Evolutionary conservation across 768 basidiomycete genomes (phyloP), one percentile per base, ranked within the genome.

Genomic region (Trametes cubensis): DNA sequence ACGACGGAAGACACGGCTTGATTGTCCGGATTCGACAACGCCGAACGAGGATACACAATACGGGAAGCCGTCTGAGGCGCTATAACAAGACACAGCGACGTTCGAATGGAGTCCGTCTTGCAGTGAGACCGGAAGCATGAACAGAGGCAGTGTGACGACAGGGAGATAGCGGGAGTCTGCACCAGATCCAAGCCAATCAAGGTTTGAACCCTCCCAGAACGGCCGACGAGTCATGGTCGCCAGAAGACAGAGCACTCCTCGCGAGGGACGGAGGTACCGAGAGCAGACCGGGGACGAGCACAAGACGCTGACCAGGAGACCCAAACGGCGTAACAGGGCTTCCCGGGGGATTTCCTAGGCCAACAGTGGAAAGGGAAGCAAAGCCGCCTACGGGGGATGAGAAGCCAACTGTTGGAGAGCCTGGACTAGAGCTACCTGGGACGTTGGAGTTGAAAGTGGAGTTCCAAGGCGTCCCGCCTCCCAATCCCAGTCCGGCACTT

Each of bases 291-390:
- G 57, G 41, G 20, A 21, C 18, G 17, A 41, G 57, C 17, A 46
- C 53, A 10, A 55, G 14, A 15, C 45, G 40, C 21, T 34, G 52
- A 15, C 28, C 28, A 44, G 53, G 34, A 11, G 47, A 23, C 1
- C 40, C 26, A 15, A 59, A 20, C 10, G 41, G 15, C 6, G 26
- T 47, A 14, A 55, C 41, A 23, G 57, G 62, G 41, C 58, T 63
- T 10, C 48, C 47, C 17, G 58, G 62, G 13, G 40, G 28, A 18
- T 18, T 20, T 8, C n/a, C 7, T 4, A 41, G 14, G 15, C 17
- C 13, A 20, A 26, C 38, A n/a, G 50, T 50, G 26, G 42, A 21
- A 38, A 44, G 20, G 25, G 15, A 21, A 57, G 46, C 11, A 15
- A 50, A 15, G 21, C 25, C 18, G 18, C 47, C 57, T n/a, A 40